phyloP scores from a whole-genome alignment of 2,329 filamentous ascomycete species.

The Dryadomyces quercivorus region DNA sequence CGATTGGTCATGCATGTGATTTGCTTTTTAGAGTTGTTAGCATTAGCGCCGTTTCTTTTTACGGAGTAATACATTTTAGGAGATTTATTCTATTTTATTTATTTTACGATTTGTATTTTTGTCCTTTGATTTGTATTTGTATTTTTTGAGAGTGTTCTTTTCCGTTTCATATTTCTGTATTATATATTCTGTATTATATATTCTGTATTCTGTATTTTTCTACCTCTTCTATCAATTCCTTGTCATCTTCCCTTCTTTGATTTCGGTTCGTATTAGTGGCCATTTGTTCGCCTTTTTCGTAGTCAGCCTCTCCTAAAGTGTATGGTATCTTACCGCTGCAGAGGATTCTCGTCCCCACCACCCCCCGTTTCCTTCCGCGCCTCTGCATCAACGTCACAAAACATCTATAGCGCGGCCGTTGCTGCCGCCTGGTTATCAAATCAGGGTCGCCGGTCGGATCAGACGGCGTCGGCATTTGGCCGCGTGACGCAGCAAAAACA shows the following conservation, averaged over 20 bases:
- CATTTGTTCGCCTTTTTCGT: no score
- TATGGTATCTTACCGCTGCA: not conserved
- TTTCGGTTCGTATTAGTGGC: no score
- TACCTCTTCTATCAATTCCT: not conserved
- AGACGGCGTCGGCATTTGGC: not conserved
- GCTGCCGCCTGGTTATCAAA: not conserved
- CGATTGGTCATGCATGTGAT: no score
- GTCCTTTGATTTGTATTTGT: not conserved
- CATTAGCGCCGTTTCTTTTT: not conserved
- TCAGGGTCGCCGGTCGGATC: not conserved
- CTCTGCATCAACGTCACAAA: not conserved
- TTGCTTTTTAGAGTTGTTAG: no score
- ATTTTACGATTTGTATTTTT: no score
- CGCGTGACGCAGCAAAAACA: not conserved
- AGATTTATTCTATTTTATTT: no score
- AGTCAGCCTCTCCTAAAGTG: no score
- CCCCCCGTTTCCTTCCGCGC: not conserved
- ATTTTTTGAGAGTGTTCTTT: not conserved
- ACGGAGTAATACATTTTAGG: no score
- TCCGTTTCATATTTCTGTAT: not conserved
- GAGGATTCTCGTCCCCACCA: not conserved
- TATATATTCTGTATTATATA: not conserved
- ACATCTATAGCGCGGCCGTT: not conserved
- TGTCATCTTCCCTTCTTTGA: no score
- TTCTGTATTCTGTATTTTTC: not conserved